A percentile compares a stretch with the other conserved stretches of the same genome.
These are phyloP conservation scores for Immersiella caudata DNA, from an alignment of 495 filamentous ascomycete genomes.

Conservation along the genomic window DNA sequence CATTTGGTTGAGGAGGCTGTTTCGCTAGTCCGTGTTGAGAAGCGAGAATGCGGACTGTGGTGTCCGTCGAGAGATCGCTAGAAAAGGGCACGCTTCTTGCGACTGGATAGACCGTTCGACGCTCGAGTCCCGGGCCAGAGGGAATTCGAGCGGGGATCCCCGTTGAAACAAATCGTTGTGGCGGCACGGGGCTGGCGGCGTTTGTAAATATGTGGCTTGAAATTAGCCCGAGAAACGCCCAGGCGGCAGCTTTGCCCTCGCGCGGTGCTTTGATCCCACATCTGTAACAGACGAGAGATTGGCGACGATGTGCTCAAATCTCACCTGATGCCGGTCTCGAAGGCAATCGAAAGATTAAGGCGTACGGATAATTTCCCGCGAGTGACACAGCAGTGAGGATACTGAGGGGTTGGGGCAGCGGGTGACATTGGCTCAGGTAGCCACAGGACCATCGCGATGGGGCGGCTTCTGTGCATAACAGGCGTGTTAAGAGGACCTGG, in stretches of 20 bases:
- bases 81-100: background rate
- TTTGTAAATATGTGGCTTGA: conserved; percentile 15
- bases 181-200: conserved; percentile 5
- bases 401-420: background rate
- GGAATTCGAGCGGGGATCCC: background rate
- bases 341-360: conserved; percentile 3
- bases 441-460: conserved; percentile 8
- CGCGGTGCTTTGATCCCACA: background rate
- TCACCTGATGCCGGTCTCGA: conserved; percentile 23
- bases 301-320: conserved; percentile 17
- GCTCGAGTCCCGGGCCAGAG: background rate
- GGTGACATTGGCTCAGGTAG: background rate
- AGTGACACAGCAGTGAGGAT: background rate
- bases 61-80: background rate
- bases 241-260: background rate
- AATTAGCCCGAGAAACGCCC: conserved; percentile 27
- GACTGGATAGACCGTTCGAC: background rate
- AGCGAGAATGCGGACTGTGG: conserved; percentile 4
- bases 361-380: conserved; percentile 12
- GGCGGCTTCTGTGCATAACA: conserved; percentile 7
- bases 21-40: conserved; percentile 23
- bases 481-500: conserved; percentile 17
- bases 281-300: conserved; percentile 18
- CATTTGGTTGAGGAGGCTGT: conserved; percentile 25
- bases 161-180: conserved; percentile 11